Evolutionary conservation across 2,329 filamentous ascomycete species (phyloP), one percentile per base, ranked within the genome.

Genomic region (Pseudocercospora macadamiae): DNA sequence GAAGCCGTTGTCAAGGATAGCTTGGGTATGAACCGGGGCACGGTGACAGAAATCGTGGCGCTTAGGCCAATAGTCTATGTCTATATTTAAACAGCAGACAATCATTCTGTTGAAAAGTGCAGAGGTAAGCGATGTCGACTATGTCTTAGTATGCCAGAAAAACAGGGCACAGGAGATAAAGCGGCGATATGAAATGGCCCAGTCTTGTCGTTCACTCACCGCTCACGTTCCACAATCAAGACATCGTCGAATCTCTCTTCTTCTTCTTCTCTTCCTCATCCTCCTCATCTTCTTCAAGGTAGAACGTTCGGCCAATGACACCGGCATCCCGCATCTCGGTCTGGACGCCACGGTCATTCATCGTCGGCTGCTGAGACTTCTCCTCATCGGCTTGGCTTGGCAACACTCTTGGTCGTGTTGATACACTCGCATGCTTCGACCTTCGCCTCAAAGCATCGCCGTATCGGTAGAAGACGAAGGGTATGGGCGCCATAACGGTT

Each of bases 401-500:
- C 10, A 4, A 12, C 32, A 8, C 4, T 14, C 10, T n/a, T n/a
- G 5, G 32, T 36, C 32, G 14, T 12, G 32, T 36, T 2, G 32
- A 36, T 14, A 36, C 16, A 16, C 32, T 36, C 32, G 10, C 32
- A 36, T 36, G 10, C 19, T 54, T 55, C 18, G 26, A 54, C 21
- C 47, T 37, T 12, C 30, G 18, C 21, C 51, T 32, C 18, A 57
- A 18, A 14, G 34, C 23, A 6, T 32, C 63, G 28, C 71, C 70
- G 52, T 72, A 71, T 19, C 62, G 64, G 59, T 68, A 70, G 61
- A 73, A 73, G 21, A 73, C 54, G 60, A 73, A 72, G 1, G 71
- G 70, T 12, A 73, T 70, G 1, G 68, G 68, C 1, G 67, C 68
- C 8, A 73, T 74, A 57, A 59, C 71, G 74, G 9, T 59, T 2